Percentiles rank a stretch among this genome's conserved stretches.
Evolutionary conservation across 257 asterid genomes (phyloP).

Genomic region (Plectranthus barbatus): DNA sequence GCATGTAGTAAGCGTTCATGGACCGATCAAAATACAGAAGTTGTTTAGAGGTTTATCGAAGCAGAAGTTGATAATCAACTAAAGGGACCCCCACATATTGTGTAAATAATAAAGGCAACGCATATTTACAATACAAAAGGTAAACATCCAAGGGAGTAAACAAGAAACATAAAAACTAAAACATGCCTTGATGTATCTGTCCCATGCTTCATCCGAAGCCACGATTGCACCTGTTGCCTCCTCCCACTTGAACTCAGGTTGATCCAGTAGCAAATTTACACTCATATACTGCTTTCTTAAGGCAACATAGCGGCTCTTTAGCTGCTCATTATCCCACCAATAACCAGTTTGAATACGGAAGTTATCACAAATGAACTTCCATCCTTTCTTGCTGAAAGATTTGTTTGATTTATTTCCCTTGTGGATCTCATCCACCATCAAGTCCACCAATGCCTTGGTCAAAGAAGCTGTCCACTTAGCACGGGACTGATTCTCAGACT

Average conservation of each 20-base stretch:
- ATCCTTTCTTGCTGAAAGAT: conserved; percentile 66
- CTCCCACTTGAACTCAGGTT: conserved; percentile 55
- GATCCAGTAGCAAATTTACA: conserved; percentile 40
- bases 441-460: conserved; percentile 48
- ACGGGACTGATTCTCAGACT: conserved; percentile 55
- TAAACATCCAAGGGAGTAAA: too few species aligned
- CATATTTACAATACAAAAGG: background rate
- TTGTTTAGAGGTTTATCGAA: background rate
- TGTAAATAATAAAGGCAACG: background rate
- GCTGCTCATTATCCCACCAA: conserved; percentile 69
- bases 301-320: conserved; percentile 58
- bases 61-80: background rate
- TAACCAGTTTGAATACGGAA: conserved; percentile 62
- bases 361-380: conserved; percentile 64
- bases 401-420: conserved; percentile 48
- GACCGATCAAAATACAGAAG: background rate
- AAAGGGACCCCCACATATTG: background rate
- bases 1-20: background rate
- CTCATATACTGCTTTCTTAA: conserved; percentile 56
- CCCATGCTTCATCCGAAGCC: conserved; percentile 76
- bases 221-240: conserved; percentile 48
- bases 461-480: conserved; percentile 71
- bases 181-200: conserved; percentile 46
- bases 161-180: background rate
- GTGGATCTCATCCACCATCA: conserved; percentile 63